phyloP scores from a whole-genome alignment of 495 filamentous ascomycete species.

The Oidiodendron maius region DNA sequence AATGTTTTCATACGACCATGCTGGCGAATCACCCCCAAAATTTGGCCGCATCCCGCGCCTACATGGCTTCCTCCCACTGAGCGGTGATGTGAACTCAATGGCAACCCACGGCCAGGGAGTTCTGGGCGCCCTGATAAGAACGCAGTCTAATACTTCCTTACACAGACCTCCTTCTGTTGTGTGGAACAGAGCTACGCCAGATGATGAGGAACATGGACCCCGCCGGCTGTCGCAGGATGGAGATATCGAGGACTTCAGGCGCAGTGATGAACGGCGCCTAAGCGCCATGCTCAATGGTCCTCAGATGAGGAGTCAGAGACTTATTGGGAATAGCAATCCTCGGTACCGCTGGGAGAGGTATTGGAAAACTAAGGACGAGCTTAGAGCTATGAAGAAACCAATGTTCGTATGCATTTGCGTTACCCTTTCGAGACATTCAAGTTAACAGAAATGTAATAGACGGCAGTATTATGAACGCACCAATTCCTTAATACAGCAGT shows the following conservation, averaged over 20 bases:
- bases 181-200: slow-evolving; percentile 5
- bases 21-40: slow-evolving; percentile 9
- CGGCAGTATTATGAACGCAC: slow-evolving; percentile 79
- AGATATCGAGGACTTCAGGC: slow-evolving; percentile 18
- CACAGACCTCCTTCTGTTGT: slow-evolving; percentile 11
- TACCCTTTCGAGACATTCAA: too few species aligned
- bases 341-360: slow-evolving; percentile 71
- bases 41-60: slow-evolving; percentile 18
- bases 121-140: slow-evolving; percentile 32
- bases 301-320: slow-evolving; percentile 68
- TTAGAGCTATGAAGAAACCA: slow-evolving; percentile 58
- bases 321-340: slow-evolving; percentile 73
- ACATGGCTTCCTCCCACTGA: slow-evolving; percentile 17
- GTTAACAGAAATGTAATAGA: slow-evolving; percentile 24
- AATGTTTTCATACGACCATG: neutral
- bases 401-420: slow-evolving; percentile 42
- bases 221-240: slow-evolving; percentile 10
- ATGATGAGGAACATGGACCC: slow-evolving; percentile 6
- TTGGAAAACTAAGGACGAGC: slow-evolving; percentile 61
- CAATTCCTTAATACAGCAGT: slow-evolving; percentile 79
- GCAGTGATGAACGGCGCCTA: slow-evolving; percentile 41
- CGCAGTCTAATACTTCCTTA: slow-evolving; percentile 24
- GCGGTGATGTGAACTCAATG: slow-evolving; percentile 20
- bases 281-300: slow-evolving; percentile 54
- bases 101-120: slow-evolving; percentile 26